Percentiles rank a stretch among this genome's conserved stretches.
Evolutionary conservation across 148 eudicot genomes (phyloP).

Genomic region (Spergularia bocconei): DNA sequence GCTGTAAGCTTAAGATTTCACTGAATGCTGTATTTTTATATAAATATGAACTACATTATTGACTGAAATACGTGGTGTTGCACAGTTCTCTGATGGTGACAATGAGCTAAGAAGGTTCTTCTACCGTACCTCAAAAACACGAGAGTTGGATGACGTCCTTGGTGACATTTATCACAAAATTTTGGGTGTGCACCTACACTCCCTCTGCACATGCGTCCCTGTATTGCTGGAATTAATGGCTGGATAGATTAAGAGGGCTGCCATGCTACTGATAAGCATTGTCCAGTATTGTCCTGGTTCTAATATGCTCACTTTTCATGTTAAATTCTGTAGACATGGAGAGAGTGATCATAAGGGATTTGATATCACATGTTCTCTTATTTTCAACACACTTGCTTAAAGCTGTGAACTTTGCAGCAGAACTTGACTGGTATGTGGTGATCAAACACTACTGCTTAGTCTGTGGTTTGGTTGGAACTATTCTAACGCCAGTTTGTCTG

Average conservation of each 20-base stretch:
- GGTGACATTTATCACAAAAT: conserved; percentile 98
- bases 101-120: conserved; percentile 62
- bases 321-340: conserved; percentile 71
- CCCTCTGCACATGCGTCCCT: conserved; percentile 5
- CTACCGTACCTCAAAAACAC: conserved; percentile 87
- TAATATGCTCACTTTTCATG: conserved; percentile 14
- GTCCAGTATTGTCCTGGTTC: neutral
- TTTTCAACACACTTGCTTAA: conserved; percentile 63
- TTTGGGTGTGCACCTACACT: conserved; percentile 55
- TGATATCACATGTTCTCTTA: conserved; percentile 71
- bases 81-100: conserved; percentile 87
- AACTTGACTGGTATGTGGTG: conserved; percentile 79
- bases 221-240: conserved; percentile 9
- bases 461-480: conserved; percentile 2
- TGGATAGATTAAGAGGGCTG: neutral
- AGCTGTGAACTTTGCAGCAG: conserved; percentile 89
- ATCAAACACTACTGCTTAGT: conserved; percentile 12
- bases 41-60: neutral
- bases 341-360: conserved; percentile 92
- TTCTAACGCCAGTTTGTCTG: conserved; percentile 18
- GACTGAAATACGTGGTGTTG: conserved; percentile 15
- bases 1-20: conserved; percentile 53
- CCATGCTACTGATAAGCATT: neutral
- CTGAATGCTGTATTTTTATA: neutral
- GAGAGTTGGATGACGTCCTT: conserved; percentile 82